These are phyloP conservation scores for Lophiostoma macrostomum DNA, from an alignment of 495 filamentous ascomycete species.

Conservation along the genomic window DNA sequence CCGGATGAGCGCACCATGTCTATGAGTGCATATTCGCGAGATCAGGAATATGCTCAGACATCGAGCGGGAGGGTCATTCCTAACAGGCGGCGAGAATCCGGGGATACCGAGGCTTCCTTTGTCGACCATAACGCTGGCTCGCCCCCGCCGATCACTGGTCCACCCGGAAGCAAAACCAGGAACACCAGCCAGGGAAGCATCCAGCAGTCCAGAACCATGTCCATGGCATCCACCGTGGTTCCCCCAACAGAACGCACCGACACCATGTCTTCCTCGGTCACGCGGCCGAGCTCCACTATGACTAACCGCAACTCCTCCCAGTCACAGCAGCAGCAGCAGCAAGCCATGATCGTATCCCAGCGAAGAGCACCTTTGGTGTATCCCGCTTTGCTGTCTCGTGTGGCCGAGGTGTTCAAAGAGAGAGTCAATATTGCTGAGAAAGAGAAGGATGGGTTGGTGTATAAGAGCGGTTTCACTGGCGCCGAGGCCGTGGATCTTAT, in stretches of 20 bases:
- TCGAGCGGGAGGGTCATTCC: slow-evolving; percentile 90
- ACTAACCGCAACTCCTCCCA: slow-evolving; percentile 40
- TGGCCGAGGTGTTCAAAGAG: slow-evolving; percentile 86
- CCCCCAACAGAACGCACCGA: slow-evolving; percentile 43
- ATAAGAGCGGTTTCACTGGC: slow-evolving; percentile 94
- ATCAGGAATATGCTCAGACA: slow-evolving; percentile 78
- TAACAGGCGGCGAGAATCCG: slow-evolving; percentile 56
- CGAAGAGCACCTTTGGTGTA: slow-evolving; percentile 78
- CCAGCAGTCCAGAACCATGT: slow-evolving; percentile 67
- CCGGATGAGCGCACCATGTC: slow-evolving; percentile 95
- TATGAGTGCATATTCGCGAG: slow-evolving; percentile 78
- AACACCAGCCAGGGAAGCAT: slow-evolving; percentile 40
- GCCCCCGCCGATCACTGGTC: slow-evolving; percentile 26
- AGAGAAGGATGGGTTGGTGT: slow-evolving; percentile 94
- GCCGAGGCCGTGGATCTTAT: slow-evolving; percentile 94
- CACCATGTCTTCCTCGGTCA: slow-evolving; percentile 36
- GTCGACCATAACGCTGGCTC: slow-evolving; percentile 15
- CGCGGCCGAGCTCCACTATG: slow-evolving; percentile 43
- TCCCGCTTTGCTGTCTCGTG: slow-evolving; percentile 83
- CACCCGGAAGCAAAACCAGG: slow-evolving; percentile 38
- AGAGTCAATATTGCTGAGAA: slow-evolving; percentile 77
- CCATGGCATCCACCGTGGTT: slow-evolving; percentile 79
- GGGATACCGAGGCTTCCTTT: slow-evolving; percentile 20
- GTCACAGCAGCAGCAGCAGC: slow-evolving; percentile 35
- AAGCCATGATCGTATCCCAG: slow-evolving; percentile 50